phyloP scores from a whole-genome alignment of 108 stramenopile species.

The Nitzschia sp. region DNA sequence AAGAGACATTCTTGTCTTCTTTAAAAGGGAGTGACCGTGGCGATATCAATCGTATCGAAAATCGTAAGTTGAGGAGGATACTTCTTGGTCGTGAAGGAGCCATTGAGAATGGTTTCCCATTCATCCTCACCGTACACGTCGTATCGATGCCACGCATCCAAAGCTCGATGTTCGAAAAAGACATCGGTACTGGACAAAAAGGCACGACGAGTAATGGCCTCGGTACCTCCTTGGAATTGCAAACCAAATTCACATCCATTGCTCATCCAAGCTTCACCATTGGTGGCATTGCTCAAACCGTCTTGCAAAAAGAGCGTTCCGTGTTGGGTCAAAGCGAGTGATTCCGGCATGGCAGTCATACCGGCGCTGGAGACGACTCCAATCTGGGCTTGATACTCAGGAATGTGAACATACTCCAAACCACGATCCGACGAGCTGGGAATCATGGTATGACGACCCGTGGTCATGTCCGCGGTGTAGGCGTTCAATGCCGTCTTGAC shows the following conservation, averaged over 20 bases:
- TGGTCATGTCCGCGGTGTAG: slow-evolving; percentile 57
- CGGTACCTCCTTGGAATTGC: slow-evolving; percentile 63
- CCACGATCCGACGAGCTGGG: slow-evolving; percentile 40
- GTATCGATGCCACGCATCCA: slow-evolving; percentile 24
- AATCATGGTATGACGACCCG: slow-evolving; percentile 48
- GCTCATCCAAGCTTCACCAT: slow-evolving; percentile 22
- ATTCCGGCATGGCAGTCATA: slow-evolving; percentile 47
- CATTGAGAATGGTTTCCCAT: slow-evolving; percentile 43
- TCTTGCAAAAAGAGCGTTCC: slow-evolving; percentile 67
- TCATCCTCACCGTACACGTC: slow-evolving; percentile 30
- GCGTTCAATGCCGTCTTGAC: slow-evolving; percentile 48
- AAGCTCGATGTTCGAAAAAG: slow-evolving; percentile 43
- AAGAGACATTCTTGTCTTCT: no score
- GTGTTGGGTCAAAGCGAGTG: slow-evolving; percentile 50
- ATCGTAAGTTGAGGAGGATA: slow-evolving; percentile 55
- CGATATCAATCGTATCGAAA: slow-evolving; percentile 47
- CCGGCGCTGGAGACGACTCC: slow-evolving; percentile 64
- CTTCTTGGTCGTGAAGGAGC: slow-evolving; percentile 44
- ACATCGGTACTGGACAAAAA: slow-evolving; percentile 54
- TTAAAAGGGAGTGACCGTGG: no score
- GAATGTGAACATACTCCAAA: slow-evolving; percentile 57
- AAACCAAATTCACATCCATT: slow-evolving; percentile 42
- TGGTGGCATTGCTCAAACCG: slow-evolving; percentile 39
- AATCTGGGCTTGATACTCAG: slow-evolving; percentile 65
- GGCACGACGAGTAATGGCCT: slow-evolving; percentile 53